phyloP scores from a whole-genome alignment of 1,139 yeast species.

The Geotrichum histeridarum region DNA sequence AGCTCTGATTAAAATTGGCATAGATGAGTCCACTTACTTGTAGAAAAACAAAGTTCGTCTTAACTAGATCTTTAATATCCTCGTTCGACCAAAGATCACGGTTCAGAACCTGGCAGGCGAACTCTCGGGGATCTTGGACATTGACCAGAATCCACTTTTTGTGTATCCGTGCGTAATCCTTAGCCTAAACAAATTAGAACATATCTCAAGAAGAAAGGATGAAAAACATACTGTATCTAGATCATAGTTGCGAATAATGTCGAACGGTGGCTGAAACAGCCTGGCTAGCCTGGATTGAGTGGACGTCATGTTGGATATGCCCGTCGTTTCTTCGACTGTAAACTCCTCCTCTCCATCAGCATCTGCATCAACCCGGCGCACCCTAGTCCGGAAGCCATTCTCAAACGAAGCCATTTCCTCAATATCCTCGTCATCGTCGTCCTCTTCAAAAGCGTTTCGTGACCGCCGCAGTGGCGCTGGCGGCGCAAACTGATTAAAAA shows the following conservation, averaged over 20 bases:
- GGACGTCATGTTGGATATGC: slow-evolving; percentile 41
- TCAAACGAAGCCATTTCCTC: neutral
- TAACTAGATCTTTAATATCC: slow-evolving; percentile 59
- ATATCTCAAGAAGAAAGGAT: neutral
- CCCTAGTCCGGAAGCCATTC: neutral
- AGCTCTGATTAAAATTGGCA: neutral
- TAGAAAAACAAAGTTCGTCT: slow-evolving; percentile 66
- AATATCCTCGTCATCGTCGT: slow-evolving; percentile 7
- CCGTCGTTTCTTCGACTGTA: slow-evolving; percentile 24
- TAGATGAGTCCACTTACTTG: slow-evolving; percentile 22
- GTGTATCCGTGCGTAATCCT: slow-evolving; percentile 53
- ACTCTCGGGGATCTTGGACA: slow-evolving; percentile 79
- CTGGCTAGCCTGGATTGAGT: slow-evolving; percentile 72
- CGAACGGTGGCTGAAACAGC: slow-evolving; percentile 90
- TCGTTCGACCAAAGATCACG: slow-evolving; percentile 86
- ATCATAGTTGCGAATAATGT: slow-evolving; percentile 61
- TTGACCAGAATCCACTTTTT: slow-evolving; percentile 83
- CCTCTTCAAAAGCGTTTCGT: slow-evolving; percentile 23
- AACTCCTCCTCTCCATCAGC: neutral
- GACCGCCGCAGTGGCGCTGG: slow-evolving; percentile 7
- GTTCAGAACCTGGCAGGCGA: slow-evolving; percentile 82
- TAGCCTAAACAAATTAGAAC: slow-evolving; percentile 47
- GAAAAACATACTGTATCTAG: slow-evolving; percentile 42
- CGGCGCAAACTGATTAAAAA: slow-evolving; percentile 48
- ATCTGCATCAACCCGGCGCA: neutral